Base-by-base conservation (phyloP, 352 stramenopile species). In the Bremia lactucae region DNA sequence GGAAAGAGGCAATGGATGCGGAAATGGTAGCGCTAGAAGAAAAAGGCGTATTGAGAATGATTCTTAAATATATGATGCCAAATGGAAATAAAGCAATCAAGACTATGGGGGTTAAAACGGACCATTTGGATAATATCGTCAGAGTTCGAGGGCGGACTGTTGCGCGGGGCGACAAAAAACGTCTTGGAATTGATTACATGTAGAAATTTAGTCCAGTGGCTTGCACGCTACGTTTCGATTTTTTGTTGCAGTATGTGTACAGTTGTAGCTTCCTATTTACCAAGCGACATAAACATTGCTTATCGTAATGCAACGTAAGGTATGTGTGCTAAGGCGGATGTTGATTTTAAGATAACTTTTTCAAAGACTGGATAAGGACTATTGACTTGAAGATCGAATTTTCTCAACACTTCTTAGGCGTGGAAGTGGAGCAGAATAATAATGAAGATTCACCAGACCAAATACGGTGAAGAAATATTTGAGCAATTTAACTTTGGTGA, bases 51-150 rank as follows among this genome's bases (percentile, higher is more conserved):
- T n/a, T n/a, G n/a, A n/a, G n/a, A n/a, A n/a, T n/a, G n/a, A n/a
- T n/a, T n/a, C 2, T 6, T 42, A 5, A 26, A 26, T 19, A 14
- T 14, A 11, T 31, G 31, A 9, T 8, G 22, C 2, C 29, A 9
- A 23, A 6, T 2, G n/a, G n/a, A n/a, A n/a, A n/a, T n/a, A n/a
- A n/a, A n/a, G n/a, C n/a, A n/a, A n/a, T n/a, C n/a, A n/a, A 42
- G 10, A 49, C 16, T 9, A 57, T 52, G 36, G 50, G 49, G 49
- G 42, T 51, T 7, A 57, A 57, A 16, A 14, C 23, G 1, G 41
- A 57, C 23, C 31, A 55, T 6, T 11, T 50, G 9, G 40, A 34
- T 45, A 46, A n/a, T 18, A 26, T 55, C 1, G 5, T 51, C 2
- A 3, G 28, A 6, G 50, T 51, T 9, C 13, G 36, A 21, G 25